phyloP scores from a whole-genome alignment of 2,329 filamentous ascomycete species.

The Metarhizium rileyi region DNA sequence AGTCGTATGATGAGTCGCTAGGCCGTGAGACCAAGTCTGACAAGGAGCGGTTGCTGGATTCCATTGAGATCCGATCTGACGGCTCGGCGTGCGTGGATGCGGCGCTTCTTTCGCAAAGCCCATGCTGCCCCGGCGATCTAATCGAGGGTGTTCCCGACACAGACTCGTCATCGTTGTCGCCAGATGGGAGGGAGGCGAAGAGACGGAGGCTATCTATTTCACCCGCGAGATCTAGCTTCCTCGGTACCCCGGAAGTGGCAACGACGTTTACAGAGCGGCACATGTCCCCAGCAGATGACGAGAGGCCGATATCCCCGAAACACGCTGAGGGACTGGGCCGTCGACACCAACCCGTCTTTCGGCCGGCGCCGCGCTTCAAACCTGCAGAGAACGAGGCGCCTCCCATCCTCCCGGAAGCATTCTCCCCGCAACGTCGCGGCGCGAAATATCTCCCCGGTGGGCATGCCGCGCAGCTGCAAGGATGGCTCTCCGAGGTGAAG shows the following conservation, averaged over 20 bases:
- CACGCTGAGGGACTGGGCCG: neutral
- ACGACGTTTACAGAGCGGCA: neutral
- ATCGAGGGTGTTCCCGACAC: neutral
- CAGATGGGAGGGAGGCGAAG: conserved; percentile 10
- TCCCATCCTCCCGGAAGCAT: conserved; percentile 18
- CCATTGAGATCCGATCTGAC: conserved; percentile 11
- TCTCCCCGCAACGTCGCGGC: conserved; percentile 28
- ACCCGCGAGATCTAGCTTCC: conserved; percentile 6
- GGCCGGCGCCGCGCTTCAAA: conserved; percentile 30
- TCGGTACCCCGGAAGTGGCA: neutral
- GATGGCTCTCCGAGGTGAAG: conserved; percentile 31
- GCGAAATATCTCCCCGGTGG: conserved; percentile 26
- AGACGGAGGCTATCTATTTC: conserved; percentile 13
- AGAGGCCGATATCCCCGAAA: neutral
- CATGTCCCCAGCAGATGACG: neutral
- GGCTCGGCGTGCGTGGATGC: neutral
- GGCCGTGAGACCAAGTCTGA: neutral
- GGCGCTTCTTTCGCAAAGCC: neutral
- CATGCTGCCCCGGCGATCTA: neutral
- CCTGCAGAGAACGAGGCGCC: conserved; percentile 15
- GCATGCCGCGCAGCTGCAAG: conserved; percentile 29
- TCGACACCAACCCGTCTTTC: conserved; percentile 27
- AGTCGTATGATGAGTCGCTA: neutral
- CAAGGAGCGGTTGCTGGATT: conserved; percentile 6
- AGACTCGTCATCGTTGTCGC: neutral